A percentile compares a stretch with the other conserved stretches of the same genome.
phyloP scores from a whole-genome alignment of 805 yeast genomes.

The Dipodascopsis tothii region DNA sequence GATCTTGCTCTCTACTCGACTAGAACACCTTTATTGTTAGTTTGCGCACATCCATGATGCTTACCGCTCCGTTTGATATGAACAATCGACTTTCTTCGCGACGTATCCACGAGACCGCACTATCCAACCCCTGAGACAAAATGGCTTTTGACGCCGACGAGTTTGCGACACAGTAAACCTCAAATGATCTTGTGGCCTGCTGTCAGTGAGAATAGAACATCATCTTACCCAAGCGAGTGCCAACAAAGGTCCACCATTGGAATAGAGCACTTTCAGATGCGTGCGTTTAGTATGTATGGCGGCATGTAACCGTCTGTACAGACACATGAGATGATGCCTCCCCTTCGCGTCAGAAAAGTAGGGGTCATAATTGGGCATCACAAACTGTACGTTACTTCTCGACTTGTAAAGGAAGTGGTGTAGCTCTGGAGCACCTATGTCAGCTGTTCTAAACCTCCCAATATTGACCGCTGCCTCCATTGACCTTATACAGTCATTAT shows the following conservation, averaged over 20 bases:
- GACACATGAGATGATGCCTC: constrained; percentile 25
- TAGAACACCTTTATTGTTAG: too few species aligned
- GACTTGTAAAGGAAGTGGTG: constrained; percentile 79
- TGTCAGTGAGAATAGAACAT: background rate
- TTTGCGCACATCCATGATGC: constrained; percentile 2
- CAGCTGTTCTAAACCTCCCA: constrained; percentile 42
- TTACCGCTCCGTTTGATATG: constrained; percentile 26
- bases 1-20: too few species aligned
- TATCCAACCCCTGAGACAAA: constrained; percentile 53
- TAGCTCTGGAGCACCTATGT: constrained; percentile 49
- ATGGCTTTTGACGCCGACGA: constrained; percentile 48
- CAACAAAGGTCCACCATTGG: constrained; percentile 25
- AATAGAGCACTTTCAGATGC: constrained; percentile 27
- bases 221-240: constrained; percentile 42
- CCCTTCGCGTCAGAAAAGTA: constrained; percentile 28
- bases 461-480: constrained; percentile 34
- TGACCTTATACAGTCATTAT: constrained; percentile 34
- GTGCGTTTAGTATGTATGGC: constrained; percentile 28
- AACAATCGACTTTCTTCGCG: constrained; percentile 51
- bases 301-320: constrained; percentile 35
- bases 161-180: constrained; percentile 56
- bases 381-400: constrained; percentile 57
- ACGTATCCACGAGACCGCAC: constrained; percentile 68
- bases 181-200: constrained; percentile 47
- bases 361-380: constrained; percentile 39